Conservation (phyloP, 805 yeast genomes). For the Suhomyces canberraensis region DNA sequence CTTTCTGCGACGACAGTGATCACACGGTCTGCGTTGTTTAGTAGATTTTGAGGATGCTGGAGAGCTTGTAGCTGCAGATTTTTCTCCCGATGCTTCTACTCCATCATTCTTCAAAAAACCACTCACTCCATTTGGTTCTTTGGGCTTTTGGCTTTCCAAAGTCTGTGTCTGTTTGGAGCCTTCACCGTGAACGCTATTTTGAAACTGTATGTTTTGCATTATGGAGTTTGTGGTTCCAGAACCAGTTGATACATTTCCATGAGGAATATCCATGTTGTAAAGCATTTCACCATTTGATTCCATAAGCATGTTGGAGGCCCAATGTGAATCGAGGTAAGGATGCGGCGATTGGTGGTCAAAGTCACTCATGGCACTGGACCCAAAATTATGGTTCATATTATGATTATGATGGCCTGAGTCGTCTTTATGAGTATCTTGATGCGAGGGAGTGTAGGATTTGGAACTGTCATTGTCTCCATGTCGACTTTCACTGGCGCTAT, state of each 20-base stretch:
- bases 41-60: constrained; percentile 10
- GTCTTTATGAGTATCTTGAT: constrained; percentile 1
- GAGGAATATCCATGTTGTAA: constrained; percentile 29
- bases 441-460: too few relatives aligned
- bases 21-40: constrained; percentile 67
- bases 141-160: too few relatives aligned
- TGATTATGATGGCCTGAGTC: constrained; percentile 7
- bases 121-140: neutral
- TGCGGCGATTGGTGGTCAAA: constrained; percentile 7
- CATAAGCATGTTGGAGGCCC: constrained; percentile 35
- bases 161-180: too few relatives aligned
- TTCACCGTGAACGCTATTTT: constrained; percentile 22
- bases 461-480: neutral
- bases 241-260: neutral
- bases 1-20: constrained; percentile 77
- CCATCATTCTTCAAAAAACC: neutral
- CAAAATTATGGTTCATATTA: neutral
- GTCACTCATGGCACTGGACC: neutral
- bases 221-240: constrained; percentile 17
- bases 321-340: constrained; percentile 22
- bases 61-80: neutral
- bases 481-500: neutral
- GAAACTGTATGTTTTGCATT: constrained; percentile 30
- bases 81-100: neutral
- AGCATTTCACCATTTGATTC: constrained; percentile 29